Conservation (phyloP, 1,284 basidiomycete species). For the Ceratobasidium sp. region DNA sequence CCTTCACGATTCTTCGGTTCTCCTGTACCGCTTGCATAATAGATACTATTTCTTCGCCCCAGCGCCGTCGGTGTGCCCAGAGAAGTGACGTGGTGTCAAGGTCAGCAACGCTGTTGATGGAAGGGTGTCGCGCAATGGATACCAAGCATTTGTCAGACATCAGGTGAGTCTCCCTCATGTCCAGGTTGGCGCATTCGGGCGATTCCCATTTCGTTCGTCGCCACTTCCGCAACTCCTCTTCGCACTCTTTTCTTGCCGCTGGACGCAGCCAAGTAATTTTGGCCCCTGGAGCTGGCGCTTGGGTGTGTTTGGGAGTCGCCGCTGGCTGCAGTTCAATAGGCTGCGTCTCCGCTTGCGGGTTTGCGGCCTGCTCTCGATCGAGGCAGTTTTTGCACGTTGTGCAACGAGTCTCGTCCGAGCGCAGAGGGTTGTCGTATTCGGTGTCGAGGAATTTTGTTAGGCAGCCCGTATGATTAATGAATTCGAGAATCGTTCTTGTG, state of each 20-base stretch:
- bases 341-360: too few relatives aligned
- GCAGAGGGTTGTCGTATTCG: too few relatives aligned
- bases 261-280: neutral
- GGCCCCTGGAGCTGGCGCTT: too few relatives aligned
- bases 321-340: too few relatives aligned
- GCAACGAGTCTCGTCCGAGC: too few relatives aligned
- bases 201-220: neutral
- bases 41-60: neutral
- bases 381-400: too few relatives aligned
- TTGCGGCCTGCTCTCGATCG: too few relatives aligned
- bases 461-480: too few relatives aligned
- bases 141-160: neutral
- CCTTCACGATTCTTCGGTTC: neutral
- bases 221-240: neutral
- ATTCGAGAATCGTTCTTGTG: too few relatives aligned
- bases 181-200: neutral
- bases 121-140: neutral
- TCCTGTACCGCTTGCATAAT: neutral
- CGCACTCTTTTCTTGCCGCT: neutral
- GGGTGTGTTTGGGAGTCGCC: too few relatives aligned
- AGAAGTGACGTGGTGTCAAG: neutral
- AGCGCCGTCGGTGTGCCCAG: neutral
- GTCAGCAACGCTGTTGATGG: neutral
- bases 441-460: too few relatives aligned
- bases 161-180: neutral